Base-by-base conservation (phyloP, 345 rosid species). In the Eutrema heterophyllum region DNA sequence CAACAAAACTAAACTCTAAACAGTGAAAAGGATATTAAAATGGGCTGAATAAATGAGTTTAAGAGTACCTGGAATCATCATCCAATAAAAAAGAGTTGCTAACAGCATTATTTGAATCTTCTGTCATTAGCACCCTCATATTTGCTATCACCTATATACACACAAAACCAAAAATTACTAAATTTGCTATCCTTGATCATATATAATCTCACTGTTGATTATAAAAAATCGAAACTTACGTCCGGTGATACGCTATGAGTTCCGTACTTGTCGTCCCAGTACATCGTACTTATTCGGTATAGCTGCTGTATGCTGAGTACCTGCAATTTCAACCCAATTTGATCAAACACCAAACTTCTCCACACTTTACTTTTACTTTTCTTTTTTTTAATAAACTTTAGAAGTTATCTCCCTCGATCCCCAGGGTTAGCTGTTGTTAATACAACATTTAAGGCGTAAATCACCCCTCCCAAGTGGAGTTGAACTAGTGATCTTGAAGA, bases 211-310 rank as follows among this genome's bases (percentile, higher is more conserved):
- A 43, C 2, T 14, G 5, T 21, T 21, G 7, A 43, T 43, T 6
- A 5, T 43, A 43, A 3, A 43, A 29, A 41, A 9, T 49, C 14
- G 14, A 58, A 80, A 84, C 97, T 86, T 87, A 93, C 97, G 60
- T 93, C 92, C 0, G 93, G 65, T 21, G 98, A 86, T 38, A 93
- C 98, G 46, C 98, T 93, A 16, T 86, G 97, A 0, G 96, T 90
- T 67, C 91, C 91, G 29, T 90, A 93, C 81, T 90, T 93, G 86
- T 88, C 97, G 29, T 93, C 98, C 98, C 96, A 93, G 61, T 90
- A 93, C 97, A 88, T 86, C 0, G 98, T 90, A 72, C 96, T 78
- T 68, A 84, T 64, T 60, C 61, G 61, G 63, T 72, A 72, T 32
- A 63, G 45, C 12, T 72, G 70, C 15, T 72, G 70, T 63, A 72